Evolutionary conservation across 129 eudicot genomes (phyloP), one percentile per base, ranked within the genome.

Genomic region (Helianthus tuberosus): DNA sequence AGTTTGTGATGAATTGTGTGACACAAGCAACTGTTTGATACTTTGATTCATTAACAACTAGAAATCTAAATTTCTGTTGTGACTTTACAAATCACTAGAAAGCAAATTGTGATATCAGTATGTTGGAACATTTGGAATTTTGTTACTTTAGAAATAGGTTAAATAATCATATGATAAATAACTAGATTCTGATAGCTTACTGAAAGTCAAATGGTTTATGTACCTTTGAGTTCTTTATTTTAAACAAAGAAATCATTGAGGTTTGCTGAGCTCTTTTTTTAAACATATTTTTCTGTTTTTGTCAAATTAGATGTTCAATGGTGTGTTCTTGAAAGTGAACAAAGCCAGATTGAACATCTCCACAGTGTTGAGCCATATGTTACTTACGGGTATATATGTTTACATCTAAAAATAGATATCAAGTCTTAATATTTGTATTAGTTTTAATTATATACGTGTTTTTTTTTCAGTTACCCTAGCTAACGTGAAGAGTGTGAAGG

Each of bases 361-460:
- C 96, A 79, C 87, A 73, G 86, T 78, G 91, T 89, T 49, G 96
- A 89, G 74, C 96, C 96, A 12, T 89, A 86, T 81, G 95, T 88
- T 7, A 86, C 91, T 3, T 89, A 66, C 35, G 91, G 96, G 90
- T 88, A 80, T n/a, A 67, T 69, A 15, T 20, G 32, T 53, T 8
- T 25, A 15, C 64, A 39, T 12, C 11, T 63, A 11, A 35, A 20
- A 20, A 20, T 20, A 20, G 4, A 14, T 63, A 29, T 63, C 2
- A n/a, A 63, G 23, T 36, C 46, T 13, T 2, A 25, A 0, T 58
- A 27, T 58, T 25, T 4, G 12, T 58, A 25, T 63, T 27, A 27
- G 13, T 27, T 36, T 61, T 35, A 1, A 63, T 35, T 35, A 62
- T 35, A 13, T 3, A 50, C 3, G 7, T 63, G 23, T 3, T 49